These are phyloP conservation scores for Pistacia atlantica DNA, from an alignment of 345 rosid species.

Conservation along the genomic window DNA sequence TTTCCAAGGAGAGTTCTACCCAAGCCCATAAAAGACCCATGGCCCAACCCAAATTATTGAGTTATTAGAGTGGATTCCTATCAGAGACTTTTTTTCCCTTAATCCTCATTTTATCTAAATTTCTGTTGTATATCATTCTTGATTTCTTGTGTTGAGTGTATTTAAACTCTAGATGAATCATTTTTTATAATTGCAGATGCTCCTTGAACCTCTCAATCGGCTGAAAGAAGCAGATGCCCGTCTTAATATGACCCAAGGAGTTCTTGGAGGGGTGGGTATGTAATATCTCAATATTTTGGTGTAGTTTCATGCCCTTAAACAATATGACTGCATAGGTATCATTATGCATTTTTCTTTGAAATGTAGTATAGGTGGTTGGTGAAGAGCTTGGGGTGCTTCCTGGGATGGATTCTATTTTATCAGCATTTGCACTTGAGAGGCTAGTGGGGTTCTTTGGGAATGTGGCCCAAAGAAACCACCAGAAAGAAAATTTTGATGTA, in stretches of 20 bases:
- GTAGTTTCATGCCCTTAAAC: background rate
- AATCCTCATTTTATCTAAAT: background rate
- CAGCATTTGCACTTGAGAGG: conserved; percentile 58
- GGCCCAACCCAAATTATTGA: too few relatives aligned
- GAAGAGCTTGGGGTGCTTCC: conserved; percentile 98
- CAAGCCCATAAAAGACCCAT: too few relatives aligned
- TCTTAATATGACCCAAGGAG: conserved; percentile 82
- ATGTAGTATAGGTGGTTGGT: conserved; percentile 74
- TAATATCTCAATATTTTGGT: conserved; percentile 23
- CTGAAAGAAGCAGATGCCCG: conserved; percentile 78
- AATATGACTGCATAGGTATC: conserved; percentile 1
- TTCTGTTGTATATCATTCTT: background rate
- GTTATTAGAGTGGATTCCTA: too few relatives aligned
- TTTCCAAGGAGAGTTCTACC: too few relatives aligned
- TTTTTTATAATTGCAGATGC: conserved; percentile 56
- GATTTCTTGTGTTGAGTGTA: background rate
- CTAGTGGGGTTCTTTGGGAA: conserved; percentile 56
- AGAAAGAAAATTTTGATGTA: conserved; percentile 51
- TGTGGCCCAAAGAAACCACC: conserved; percentile 39
- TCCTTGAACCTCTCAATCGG: conserved; percentile 78
- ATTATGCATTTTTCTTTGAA: conserved; percentile 12
- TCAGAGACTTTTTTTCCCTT: conserved; percentile 25
- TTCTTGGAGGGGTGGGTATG: conserved; percentile 94
- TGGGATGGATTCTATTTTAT: conserved; percentile 86
- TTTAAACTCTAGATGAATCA: background rate